Evolutionary conservation across 164 flowering plant genomes (phyloP).

Genomic region (Warburgia ugandensis): DNA sequence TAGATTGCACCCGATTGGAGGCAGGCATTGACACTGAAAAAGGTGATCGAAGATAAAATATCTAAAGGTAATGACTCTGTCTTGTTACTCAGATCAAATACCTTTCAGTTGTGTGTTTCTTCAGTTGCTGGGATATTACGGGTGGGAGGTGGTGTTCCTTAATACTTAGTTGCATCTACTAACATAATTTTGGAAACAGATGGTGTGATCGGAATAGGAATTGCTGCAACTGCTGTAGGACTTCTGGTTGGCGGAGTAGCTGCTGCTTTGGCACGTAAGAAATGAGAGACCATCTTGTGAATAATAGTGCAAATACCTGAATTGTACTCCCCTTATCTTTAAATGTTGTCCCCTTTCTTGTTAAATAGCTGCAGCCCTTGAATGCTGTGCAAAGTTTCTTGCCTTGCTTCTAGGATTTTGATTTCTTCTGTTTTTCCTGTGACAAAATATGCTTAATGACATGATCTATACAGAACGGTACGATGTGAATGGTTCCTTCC

Average conservation of each 20-base stretch:
- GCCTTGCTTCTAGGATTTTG: no score
- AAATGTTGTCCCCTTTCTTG: no score
- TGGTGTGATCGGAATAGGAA: conserved; percentile 94
- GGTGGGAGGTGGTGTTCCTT: background rate
- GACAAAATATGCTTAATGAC: no score
- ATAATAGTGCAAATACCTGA: no score
- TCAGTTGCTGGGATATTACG: background rate
- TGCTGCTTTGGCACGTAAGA: conserved; percentile 67
- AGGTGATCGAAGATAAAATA: conserved; percentile 65
- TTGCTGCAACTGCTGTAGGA: conserved; percentile 64
- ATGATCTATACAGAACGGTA: no score
- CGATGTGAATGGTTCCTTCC: no score
- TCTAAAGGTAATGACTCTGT: conserved; percentile 50
- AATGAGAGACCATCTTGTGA: conserved; percentile 18
- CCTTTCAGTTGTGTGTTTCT: no score
- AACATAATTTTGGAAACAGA: conserved; percentile 34
- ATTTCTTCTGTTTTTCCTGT: no score
- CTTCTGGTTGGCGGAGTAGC: conserved; percentile 71
- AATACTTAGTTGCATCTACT: background rate
- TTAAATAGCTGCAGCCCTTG: no score
- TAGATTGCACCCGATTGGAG: conserved; percentile 95
- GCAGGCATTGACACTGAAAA: conserved; percentile 73
- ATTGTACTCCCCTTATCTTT: no score
- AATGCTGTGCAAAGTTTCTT: no score
- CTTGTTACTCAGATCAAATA: no score